Conservation (phyloP, 2,329 filamentous ascomycete species). For the Hypoxylon sp. region DNA sequence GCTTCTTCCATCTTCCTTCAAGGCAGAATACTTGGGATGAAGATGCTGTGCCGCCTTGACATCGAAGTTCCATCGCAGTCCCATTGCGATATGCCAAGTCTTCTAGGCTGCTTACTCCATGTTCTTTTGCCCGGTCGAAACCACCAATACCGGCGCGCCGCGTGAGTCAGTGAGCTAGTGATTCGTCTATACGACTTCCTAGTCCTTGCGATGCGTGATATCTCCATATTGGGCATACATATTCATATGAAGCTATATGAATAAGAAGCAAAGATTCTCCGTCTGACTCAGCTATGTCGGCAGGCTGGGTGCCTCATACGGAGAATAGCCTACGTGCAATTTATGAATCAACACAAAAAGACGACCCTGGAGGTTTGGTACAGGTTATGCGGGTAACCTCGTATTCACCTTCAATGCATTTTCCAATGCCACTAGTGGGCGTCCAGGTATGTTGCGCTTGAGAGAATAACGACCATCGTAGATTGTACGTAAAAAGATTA, state of each 20-base stretch:
- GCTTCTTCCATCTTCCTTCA: not conserved
- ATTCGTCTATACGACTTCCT: slow-evolving; percentile 2
- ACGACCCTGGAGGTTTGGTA: slow-evolving; percentile 7
- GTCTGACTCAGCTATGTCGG: slow-evolving; percentile 29
- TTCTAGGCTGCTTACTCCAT: slow-evolving; percentile 4
- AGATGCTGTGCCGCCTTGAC: slow-evolving; percentile 4
- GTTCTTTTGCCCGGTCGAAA: not conserved
- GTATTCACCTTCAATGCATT: slow-evolving; percentile 29
- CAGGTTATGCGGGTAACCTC: slow-evolving; percentile 36
- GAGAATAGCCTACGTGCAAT: not conserved
- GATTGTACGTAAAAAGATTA: slow-evolving; percentile 3
- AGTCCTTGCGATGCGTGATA: slow-evolving; percentile 10
- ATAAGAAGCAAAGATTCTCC: slow-evolving; percentile 12
- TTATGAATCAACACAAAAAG: slow-evolving; percentile 4
- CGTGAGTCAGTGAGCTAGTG: slow-evolving; percentile 21
- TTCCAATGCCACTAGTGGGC: slow-evolving; percentile 2
- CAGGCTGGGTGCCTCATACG: slow-evolving; percentile 6
- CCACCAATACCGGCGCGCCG: slow-evolving; percentile 24
- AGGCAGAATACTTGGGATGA: not conserved
- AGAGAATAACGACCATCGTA: not conserved
- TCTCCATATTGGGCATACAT: not conserved
- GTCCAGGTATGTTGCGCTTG: not conserved
- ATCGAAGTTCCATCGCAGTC: slow-evolving; percentile 2
- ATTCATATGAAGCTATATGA: slow-evolving; percentile 2
- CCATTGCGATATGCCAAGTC: slow-evolving; percentile 10